Evolutionary conservation across 2,329 filamentous ascomycete species (phyloP), one percentile per base, ranked within the genome.

Genomic region (Rhinocladiella similis): DNA sequence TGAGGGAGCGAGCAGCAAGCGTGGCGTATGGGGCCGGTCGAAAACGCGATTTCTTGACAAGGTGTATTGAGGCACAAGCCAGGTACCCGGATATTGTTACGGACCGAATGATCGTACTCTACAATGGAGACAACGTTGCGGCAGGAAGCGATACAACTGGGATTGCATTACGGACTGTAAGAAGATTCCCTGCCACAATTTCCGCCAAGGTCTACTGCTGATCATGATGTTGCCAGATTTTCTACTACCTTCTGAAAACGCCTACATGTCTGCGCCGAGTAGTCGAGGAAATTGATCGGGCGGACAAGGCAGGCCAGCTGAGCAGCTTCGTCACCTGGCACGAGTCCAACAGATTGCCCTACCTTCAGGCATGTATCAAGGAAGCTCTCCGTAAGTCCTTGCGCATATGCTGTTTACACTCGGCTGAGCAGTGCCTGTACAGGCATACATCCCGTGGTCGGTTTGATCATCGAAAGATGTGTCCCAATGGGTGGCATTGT

Each of bases 1-100:
- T 89, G 74, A 80, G 79, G 20, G 85, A 89, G 68, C 83, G 88
- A 25, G 77, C 84, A 1, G 72, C 76, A 12, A 46, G 27, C 6
- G 56, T 48, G 25, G 43, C 43, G 6, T 16, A 27, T 20, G 53
- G 45, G 5, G 36, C 47, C 19, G 35, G 19, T 12, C 41, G 22
- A 29, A 50, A 56, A 27, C 50, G 45, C 14, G 60, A 60, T 51
- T 57, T 60, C 33, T 53, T 57, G 20, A 45, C 58, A 25, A 42
- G 57, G 36, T 57, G 45, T 33, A 35, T 60, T 29, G 57, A 60
- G 45, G 56, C 57, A 19, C 49, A 60, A 55, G 38, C 35, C n/a
- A 60, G 53, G 39, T 57, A 48, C 22, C 56, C 56, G 1, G 47
- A 60, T 14, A 20, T 56, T 13, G 57, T 63, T n/a, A 58, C 51